Evolutionary conservation across 2,329 filamentous ascomycete species (phyloP).

Genomic region (Penicillium sp.): DNA sequence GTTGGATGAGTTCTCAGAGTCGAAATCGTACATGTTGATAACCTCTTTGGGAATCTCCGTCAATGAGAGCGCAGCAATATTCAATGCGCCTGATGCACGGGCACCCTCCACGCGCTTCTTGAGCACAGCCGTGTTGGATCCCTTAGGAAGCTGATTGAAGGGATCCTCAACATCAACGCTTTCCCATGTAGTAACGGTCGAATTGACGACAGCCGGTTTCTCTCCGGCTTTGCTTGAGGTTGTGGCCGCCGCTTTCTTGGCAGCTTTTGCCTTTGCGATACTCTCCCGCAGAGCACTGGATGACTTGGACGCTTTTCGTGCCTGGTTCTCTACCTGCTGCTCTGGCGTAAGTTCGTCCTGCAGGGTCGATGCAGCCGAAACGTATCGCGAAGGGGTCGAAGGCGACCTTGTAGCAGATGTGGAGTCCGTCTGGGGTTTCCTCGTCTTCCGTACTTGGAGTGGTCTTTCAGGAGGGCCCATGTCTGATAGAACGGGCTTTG

Average conservation of each 20-base stretch:
- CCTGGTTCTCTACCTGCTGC: slow-evolving; percentile 34
- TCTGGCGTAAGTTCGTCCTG: slow-evolving; percentile 35
- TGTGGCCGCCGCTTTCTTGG: slow-evolving; percentile 60
- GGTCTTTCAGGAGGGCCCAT: slow-evolving; percentile 34
- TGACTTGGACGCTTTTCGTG: slow-evolving; percentile 62
- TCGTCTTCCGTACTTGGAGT: slow-evolving; percentile 43
- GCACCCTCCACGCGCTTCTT: slow-evolving; percentile 72
- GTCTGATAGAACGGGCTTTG: slow-evolving; percentile 54
- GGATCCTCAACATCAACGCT: slow-evolving; percentile 42
- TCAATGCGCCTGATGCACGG: slow-evolving; percentile 76
- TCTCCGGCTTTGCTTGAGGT: slow-evolving; percentile 33
- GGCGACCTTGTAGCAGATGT: slow-evolving; percentile 34
- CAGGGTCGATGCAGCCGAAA: slow-evolving; percentile 33
- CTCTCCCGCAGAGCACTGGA: slow-evolving; percentile 83
- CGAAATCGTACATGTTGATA: slow-evolving; percentile 84
- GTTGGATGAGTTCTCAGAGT: slow-evolving; percentile 64
- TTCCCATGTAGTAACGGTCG: slow-evolving; percentile 49
- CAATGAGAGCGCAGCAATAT: slow-evolving; percentile 82
- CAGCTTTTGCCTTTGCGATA: slow-evolving; percentile 89
- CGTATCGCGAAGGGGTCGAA: slow-evolving; percentile 34
- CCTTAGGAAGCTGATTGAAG: slow-evolving; percentile 64
- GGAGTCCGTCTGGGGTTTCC: slow-evolving; percentile 37
- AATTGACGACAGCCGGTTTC: slow-evolving; percentile 16
- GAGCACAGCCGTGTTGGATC: slow-evolving; percentile 66
- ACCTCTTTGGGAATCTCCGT: slow-evolving; percentile 80